A percentile compares a stretch with the other conserved stretches of the same genome.
Conservation (phyloP, 148 eudicot species). For the Heliamphora exappendiculata region DNA sequence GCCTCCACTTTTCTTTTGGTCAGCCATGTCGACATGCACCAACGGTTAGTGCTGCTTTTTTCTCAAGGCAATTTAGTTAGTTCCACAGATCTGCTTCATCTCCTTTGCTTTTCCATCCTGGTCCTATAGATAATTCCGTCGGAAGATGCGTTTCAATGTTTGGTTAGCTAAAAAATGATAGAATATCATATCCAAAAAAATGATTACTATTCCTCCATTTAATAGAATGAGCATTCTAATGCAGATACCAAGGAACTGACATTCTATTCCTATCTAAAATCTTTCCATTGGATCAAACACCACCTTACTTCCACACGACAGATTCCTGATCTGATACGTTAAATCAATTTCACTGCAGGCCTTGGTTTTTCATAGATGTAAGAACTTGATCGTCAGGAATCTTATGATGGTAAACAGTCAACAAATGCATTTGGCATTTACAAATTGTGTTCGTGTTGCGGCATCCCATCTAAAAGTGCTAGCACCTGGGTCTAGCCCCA, state of each 20-base stretch:
- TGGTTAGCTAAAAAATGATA: no score
- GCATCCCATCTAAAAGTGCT: slow-evolving; percentile 37
- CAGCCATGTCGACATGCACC: slow-evolving; percentile 97
- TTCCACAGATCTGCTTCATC: slow-evolving; percentile 10
- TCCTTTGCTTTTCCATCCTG: no score
- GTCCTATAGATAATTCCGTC: no score
- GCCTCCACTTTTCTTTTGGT: slow-evolving; percentile 18
- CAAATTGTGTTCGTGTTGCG: slow-evolving; percentile 37
- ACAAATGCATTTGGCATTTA: slow-evolving; percentile 79
- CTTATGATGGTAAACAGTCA: slow-evolving; percentile 60
- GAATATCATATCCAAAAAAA: no score
- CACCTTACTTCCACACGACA: background rate
- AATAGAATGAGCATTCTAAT: no score
- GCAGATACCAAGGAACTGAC: no score
- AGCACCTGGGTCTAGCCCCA: slow-evolving; percentile 81
- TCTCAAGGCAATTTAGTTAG: background rate
- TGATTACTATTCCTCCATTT: no score
- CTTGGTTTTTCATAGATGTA: slow-evolving; percentile 74
- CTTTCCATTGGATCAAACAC: background rate
- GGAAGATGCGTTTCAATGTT: no score
- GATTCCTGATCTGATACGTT: slow-evolving; percentile 2
- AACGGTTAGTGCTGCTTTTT: slow-evolving; percentile 55
- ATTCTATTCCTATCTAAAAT: no score
- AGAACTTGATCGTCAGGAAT: slow-evolving; percentile 47
- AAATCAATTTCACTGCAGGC: slow-evolving; percentile 48